Conservation (phyloP, 2,329 filamentous ascomycete species). For the Hypoxylon sp. region DNA sequence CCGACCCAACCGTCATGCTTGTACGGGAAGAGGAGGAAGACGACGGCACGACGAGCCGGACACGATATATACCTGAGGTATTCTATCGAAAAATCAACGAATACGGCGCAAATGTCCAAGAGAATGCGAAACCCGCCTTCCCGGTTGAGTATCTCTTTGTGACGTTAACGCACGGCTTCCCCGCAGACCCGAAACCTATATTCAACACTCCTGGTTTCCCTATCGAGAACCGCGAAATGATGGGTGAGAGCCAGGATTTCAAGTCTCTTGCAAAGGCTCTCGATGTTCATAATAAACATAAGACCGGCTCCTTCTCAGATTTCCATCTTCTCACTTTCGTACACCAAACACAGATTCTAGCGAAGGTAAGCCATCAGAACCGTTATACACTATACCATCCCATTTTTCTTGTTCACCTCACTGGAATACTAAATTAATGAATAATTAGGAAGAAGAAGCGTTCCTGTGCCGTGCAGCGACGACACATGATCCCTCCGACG, state of each 20-base stretch:
- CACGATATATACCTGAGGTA: conserved; percentile 95
- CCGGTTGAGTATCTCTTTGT: conserved; percentile 97
- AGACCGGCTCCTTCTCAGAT: conserved; percentile 80
- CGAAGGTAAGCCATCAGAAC: conserved; percentile 74
- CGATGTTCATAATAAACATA: conserved; percentile 70
- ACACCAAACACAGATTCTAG: conserved; percentile 83
- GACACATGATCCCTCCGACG: conserved; percentile 83
- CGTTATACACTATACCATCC: background rate
- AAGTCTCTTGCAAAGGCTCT: conserved; percentile 77
- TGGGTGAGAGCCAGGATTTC: conserved; percentile 89
- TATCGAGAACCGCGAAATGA: conserved; percentile 89
- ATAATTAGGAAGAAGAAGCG: conserved; percentile 83
- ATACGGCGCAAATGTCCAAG: conserved; percentile 94
- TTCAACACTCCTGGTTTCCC: conserved; percentile 85
- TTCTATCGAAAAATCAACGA: conserved; percentile 97
- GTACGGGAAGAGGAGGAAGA: conserved; percentile 94
- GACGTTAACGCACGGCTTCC: conserved; percentile 96
- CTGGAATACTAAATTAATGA: conserved; percentile 33
- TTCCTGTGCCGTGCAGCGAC: conserved; percentile 89
- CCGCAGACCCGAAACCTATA: conserved; percentile 80
- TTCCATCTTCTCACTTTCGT: conserved; percentile 96
- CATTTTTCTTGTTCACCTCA: background rate
- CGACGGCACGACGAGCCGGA: conserved; percentile 75
- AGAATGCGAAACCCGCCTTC: conserved; percentile 96
- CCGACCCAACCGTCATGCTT: conserved; percentile 93